A percentile compares a stretch with the other conserved stretches of the same genome.
Conservation (phyloP, 352 stramenopile genomes). For the Globisporangium abappressorium region DNA sequence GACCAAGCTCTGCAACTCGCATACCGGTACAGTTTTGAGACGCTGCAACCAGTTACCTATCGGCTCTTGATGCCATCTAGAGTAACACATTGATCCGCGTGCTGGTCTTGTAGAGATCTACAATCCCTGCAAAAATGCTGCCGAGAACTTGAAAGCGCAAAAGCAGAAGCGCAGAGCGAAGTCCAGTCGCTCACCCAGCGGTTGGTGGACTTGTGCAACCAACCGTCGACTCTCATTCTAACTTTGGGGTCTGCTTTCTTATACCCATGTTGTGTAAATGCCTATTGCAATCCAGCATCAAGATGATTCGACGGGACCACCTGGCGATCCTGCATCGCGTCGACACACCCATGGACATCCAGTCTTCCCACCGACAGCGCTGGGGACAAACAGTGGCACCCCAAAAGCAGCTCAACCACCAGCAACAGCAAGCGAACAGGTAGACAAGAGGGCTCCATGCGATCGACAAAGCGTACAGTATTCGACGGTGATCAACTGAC, state of each 20-base stretch:
- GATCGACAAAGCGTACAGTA: background rate
- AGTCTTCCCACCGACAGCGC: background rate
- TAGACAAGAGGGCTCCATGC: background rate
- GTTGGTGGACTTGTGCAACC: background rate
- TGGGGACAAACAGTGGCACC: background rate
- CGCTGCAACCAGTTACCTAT: background rate
- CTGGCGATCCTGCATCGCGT: conserved; percentile 36
- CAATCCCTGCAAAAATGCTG: conserved; percentile 35
- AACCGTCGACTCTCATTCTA: background rate
- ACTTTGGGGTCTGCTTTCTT: background rate
- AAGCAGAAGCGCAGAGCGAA: conserved; percentile 30
- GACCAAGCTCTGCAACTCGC: conserved; percentile 27
- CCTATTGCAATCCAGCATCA: conserved; percentile 20
- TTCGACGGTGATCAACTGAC: conserved; percentile 2
- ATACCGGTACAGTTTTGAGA: conserved; percentile 21
- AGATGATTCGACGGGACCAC: conserved; percentile 36
- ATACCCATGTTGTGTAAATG: background rate
- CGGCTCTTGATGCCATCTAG: background rate
- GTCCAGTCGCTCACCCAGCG: conserved; percentile 34
- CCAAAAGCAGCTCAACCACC: too few relatives aligned
- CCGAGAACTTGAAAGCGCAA: conserved; percentile 33
- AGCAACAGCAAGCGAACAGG: background rate
- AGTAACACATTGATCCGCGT: background rate
- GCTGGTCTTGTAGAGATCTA: conserved; percentile 23
- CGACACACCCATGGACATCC: conserved; percentile 17